Percentiles rank a stretch among this genome's conserved stretches.
Evolutionary conservation across 805 yeast genomes (phyloP).

Genomic region (Saccharomycopsis schoenii): DNA sequence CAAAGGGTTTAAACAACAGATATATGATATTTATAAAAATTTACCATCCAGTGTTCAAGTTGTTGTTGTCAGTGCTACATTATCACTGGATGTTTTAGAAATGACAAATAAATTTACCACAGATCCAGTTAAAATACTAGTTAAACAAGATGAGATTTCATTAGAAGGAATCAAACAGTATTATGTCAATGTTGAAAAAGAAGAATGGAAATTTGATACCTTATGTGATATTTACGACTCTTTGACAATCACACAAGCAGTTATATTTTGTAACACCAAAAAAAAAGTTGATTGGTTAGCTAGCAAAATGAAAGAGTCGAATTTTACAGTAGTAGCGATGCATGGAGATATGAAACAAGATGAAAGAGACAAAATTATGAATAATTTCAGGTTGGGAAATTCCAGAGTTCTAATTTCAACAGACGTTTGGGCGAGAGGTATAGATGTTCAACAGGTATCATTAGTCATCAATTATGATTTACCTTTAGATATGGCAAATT

Average conservation of each 20-base stretch:
- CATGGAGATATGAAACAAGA: conserved; percentile 96
- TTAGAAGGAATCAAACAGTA: conserved; percentile 92
- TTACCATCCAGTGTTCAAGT: conserved; percentile 85
- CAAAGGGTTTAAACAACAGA: conserved; percentile 92
- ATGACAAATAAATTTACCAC: conserved; percentile 88
- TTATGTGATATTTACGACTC: conserved; percentile 92
- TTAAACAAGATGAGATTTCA: conserved; percentile 88
- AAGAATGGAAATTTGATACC: conserved; percentile 90
- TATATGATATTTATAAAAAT: conserved; percentile 78
- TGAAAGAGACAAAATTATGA: conserved; percentile 91
- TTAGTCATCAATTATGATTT: conserved; percentile 91
- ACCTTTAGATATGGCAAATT: conserved; percentile 89
- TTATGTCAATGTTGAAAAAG: conserved; percentile 83
- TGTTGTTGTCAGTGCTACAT: conserved; percentile 89
- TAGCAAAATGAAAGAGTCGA: conserved; percentile 63
- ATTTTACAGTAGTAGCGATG: conserved; percentile 91
- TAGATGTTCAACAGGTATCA: conserved; percentile 96
- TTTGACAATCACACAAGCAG: conserved; percentile 92
- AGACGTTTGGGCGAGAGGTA: conserved; percentile 97
- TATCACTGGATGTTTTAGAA: conserved; percentile 84
- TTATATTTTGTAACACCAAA: conserved; percentile 95
- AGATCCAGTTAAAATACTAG: conserved; percentile 88
- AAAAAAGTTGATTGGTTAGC: conserved; percentile 89
- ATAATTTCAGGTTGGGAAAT: conserved; percentile 87
- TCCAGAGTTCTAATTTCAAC: conserved; percentile 93